Percentiles rank a stretch among this genome's conserved stretches.
Conservation (phyloP, 2,329 filamentous ascomycete genomes). For the Apiospora hydei region DNA sequence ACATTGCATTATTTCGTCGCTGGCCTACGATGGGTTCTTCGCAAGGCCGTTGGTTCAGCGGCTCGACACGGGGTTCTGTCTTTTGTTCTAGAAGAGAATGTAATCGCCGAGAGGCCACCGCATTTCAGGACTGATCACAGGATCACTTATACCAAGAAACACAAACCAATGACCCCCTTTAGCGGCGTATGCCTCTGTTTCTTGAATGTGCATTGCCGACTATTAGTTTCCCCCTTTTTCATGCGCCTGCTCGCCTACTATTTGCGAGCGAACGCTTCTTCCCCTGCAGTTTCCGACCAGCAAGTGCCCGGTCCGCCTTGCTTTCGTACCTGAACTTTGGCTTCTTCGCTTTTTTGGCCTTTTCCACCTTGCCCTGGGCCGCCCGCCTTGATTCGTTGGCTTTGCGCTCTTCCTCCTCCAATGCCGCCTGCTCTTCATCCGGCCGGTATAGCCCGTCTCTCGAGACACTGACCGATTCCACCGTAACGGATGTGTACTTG, state of each 20-base stretch:
- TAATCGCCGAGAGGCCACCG: slow-evolving; percentile 13
- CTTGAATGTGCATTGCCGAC: neutral
- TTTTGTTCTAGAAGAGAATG: slow-evolving; percentile 26
- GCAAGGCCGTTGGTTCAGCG: slow-evolving; percentile 21
- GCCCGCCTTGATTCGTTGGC: slow-evolving; percentile 31
- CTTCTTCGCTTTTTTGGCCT: slow-evolving; percentile 81
- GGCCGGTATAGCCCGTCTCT: slow-evolving; percentile 73
- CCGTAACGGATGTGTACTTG: slow-evolving; percentile 91
- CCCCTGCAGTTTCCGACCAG: slow-evolving; percentile 73
- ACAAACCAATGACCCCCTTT: slow-evolving; percentile 20
- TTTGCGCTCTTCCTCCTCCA: slow-evolving; percentile 46
- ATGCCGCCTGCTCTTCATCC: slow-evolving; percentile 48
- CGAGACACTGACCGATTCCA: slow-evolving; percentile 85
- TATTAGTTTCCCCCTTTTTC: slow-evolving; percentile 37
- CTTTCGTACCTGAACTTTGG: slow-evolving; percentile 95
- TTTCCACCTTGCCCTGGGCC: slow-evolving; percentile 60
- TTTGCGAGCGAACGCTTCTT: slow-evolving; percentile 69
- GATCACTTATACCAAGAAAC: slow-evolving; percentile 18
- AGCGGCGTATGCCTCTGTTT: neutral
- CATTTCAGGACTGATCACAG: slow-evolving; percentile 26
- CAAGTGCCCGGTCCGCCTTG: slow-evolving; percentile 82
- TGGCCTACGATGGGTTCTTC: slow-evolving; percentile 23
- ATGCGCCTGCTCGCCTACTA: slow-evolving; percentile 69
- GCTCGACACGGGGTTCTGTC: slow-evolving; percentile 15
- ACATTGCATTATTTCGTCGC: slow-evolving; percentile 25